Conservation (phyloP, 768 basidiomycete species). For the Boletales sp. region DNA sequence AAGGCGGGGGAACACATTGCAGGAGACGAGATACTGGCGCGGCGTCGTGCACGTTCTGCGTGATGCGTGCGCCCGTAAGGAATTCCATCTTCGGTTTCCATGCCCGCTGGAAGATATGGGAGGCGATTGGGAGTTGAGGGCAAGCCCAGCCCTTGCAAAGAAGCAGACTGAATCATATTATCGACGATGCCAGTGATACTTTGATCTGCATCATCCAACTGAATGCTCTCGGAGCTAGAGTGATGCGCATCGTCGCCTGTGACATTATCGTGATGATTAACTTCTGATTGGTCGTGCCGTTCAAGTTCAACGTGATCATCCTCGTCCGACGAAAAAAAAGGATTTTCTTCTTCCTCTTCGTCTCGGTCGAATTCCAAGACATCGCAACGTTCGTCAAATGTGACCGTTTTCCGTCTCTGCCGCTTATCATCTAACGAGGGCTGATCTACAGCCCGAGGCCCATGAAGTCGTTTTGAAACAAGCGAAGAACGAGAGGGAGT, state of each 20-base stretch:
- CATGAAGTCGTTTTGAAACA: conserved; percentile 70
- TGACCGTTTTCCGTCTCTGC: conserved; percentile 72
- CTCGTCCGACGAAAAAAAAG: conserved; percentile 41
- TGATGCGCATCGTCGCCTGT: conserved; percentile 9
- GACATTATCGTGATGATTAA: neutral
- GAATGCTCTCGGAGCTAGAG: conserved; percentile 39
- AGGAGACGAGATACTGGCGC: conserved; percentile 29
- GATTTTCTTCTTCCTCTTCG: conserved; percentile 51
- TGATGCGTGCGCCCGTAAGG: conserved; percentile 65
- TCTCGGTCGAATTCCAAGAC: conserved; percentile 78
- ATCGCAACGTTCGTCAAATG: conserved; percentile 75
- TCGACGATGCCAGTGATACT: conserved; percentile 73
- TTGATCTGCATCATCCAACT: conserved; percentile 41
- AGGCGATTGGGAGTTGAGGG: conserved; percentile 36
- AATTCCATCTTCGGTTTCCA: conserved; percentile 59
- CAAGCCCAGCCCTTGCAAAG: conserved; percentile 22
- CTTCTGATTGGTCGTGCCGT: conserved; percentile 9
- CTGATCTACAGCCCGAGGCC: conserved; percentile 59
- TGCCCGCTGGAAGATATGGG: conserved; percentile 44
- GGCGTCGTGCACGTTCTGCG: conserved; percentile 44
- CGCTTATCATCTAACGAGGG: conserved; percentile 33
- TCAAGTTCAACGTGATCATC: conserved; percentile 25
- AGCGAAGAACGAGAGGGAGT: conserved; percentile 57
- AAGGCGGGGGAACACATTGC: conserved; percentile 38
- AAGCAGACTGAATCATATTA: conserved; percentile 50